Evolutionary conservation across 768 basidiomycete species (phyloP).

Genomic region (Kwoniella pini): DNA sequence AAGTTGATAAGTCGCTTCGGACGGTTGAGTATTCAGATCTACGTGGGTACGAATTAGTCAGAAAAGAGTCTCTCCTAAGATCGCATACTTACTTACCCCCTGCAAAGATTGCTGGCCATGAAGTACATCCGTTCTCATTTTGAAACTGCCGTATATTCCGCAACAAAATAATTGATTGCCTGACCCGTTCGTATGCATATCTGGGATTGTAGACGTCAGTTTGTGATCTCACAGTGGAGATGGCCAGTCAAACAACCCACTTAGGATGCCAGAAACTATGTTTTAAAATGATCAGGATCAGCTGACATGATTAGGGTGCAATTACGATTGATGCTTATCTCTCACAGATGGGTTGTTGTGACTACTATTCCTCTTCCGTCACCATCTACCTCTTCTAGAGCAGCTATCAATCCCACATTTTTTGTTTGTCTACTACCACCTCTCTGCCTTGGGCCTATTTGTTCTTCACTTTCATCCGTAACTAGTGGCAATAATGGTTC

Average conservation of each 20-base stretch:
- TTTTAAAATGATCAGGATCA: background rate
- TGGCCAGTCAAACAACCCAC: constrained; percentile 57
- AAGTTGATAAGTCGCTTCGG: constrained; percentile 78
- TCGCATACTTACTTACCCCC: constrained; percentile 64
- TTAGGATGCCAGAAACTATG: constrained; percentile 83
- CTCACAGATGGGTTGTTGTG: constrained; percentile 77
- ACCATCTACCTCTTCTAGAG: constrained; percentile 60
- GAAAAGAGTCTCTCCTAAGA: background rate
- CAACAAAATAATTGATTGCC: constrained; percentile 75
- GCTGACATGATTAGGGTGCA: too few species aligned
- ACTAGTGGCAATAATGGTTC: constrained; percentile 65
- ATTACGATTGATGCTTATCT: background rate
- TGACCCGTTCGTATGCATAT: constrained; percentile 77
- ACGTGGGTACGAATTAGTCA: background rate
- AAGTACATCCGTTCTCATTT: constrained; percentile 55
- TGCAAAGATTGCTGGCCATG: constrained; percentile 79
- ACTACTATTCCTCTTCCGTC: constrained; percentile 65
- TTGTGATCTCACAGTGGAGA: background rate
- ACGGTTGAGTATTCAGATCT: constrained; percentile 91
- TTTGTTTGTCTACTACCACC: constrained; percentile 50
- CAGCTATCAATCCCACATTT: constrained; percentile 77
- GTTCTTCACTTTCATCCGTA: constrained; percentile 67
- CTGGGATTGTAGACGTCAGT: constrained; percentile 43
- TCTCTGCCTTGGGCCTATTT: constrained; percentile 54
- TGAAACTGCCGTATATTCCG: constrained; percentile 66